Evolutionary conservation across 2,329 filamentous ascomycete genomes (phyloP), one percentile per base, ranked within the genome.

Genomic region (Phyllosticta paracitricarpa): DNA sequence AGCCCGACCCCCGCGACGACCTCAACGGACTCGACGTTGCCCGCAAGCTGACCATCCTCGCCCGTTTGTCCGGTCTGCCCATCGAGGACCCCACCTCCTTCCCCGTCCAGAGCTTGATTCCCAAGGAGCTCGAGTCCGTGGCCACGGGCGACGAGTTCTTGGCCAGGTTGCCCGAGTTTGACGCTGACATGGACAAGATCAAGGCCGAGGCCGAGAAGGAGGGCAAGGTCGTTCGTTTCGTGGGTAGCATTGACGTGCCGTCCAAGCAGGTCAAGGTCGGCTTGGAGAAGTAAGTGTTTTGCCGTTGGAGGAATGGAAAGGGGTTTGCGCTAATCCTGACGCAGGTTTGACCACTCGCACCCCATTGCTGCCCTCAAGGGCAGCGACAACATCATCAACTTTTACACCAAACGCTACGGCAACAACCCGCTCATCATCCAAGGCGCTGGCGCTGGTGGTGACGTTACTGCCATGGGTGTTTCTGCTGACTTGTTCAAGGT

Each of bases 301-400:
- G 22, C n/a, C 10, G 53, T 33, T 22, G 52, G 33, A 17, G 33
- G 9, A 17, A 14, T 40, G 1, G 10, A 10, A 12, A 40, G 33
- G 30, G 14, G 7, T 17, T n/a, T n/a, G 40, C 40, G 22, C 28
- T 61, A 56, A 61, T 19, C 40, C 19, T 3, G 33, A 30, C 17
- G 10, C 57, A 70, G 68, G 48, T 81, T 81, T 68, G 91, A 96
- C 66, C 85, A 84, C 68, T 89, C 88, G 63, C 91, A 95, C 71
- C 89, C 94, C 12, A 97, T 99, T 77, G 94, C 94, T 14, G 88
- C 89, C 56, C 81, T 99, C 62, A 96, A 96, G 82, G 94, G 94
- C 40, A 97, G 92, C 75, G 94, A 97, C 74, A 99, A 99, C 79
- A 96, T 99, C 73, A 96, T 99, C 72, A 96, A 88, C 80, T 97